A percentile compares a stretch with the other conserved stretches of the same genome.
Evolutionary conservation across 148 eudicot species (phyloP).

Genomic region (Bassia scoparia): DNA sequence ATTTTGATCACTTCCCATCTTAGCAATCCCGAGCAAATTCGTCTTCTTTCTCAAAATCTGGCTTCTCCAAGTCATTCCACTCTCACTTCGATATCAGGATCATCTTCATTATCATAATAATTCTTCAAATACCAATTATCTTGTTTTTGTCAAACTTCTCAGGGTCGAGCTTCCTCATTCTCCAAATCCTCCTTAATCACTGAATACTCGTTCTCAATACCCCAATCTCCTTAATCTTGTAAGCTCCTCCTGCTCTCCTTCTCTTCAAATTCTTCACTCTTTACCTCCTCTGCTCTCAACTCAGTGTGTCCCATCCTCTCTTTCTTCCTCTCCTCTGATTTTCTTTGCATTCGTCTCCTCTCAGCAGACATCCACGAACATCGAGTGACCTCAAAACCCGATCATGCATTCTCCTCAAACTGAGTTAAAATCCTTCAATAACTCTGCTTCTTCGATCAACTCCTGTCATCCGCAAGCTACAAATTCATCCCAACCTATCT

Average conservation of each 20-base stretch:
- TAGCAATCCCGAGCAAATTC: slow-evolving; percentile 86
- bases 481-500: slow-evolving; percentile 26
- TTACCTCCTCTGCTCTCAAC: slow-evolving; percentile 76
- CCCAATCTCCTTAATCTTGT: slow-evolving; percentile 59
- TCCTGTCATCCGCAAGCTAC: slow-evolving; percentile 60
- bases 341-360: slow-evolving; percentile 76
- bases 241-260: slow-evolving; percentile 75
- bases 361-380: slow-evolving; percentile 73
- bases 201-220: slow-evolving; percentile 40
- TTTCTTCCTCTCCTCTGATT: slow-evolving; percentile 77
- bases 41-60: slow-evolving; percentile 83
- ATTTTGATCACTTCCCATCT: slow-evolving; percentile 57
- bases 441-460: slow-evolving; percentile 69
- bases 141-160: slow-evolving; percentile 74
- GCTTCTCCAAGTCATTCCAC: slow-evolving; percentile 60
- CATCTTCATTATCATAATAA: slow-evolving; percentile 76
- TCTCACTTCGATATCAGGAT: slow-evolving; percentile 65
- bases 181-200: slow-evolving; percentile 74
- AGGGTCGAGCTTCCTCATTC: slow-evolving; percentile 85
- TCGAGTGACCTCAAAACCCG: slow-evolving; percentile 67
- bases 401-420: slow-evolving; percentile 74
- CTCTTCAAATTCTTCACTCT: slow-evolving; percentile 92
- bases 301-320: slow-evolving; percentile 75
- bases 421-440: slow-evolving; percentile 81
- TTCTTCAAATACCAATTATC: slow-evolving; percentile 58